These are phyloP conservation scores for Salix suchowensis DNA, from an alignment of 345 rosid species.

Conservation along the genomic window DNA sequence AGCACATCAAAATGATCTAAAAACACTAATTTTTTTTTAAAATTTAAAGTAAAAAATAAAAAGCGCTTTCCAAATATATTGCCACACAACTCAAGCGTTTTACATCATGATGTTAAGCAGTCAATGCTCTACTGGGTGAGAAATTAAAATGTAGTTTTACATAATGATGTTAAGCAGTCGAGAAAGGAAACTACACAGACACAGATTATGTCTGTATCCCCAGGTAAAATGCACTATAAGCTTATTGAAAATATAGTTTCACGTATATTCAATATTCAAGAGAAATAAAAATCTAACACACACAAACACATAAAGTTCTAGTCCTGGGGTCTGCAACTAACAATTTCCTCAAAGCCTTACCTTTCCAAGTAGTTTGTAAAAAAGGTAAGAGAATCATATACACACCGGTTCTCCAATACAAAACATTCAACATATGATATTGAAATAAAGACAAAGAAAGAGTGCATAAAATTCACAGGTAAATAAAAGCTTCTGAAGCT, in stretches of 20 bases:
- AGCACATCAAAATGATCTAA: too few relatives aligned
- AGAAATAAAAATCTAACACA: neutral
- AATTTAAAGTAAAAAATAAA: too few relatives aligned
- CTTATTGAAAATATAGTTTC: neutral
- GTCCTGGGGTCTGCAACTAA: neutral
- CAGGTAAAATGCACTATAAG: neutral
- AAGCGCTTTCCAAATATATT: too few relatives aligned
- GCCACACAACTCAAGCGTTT: too few relatives aligned
- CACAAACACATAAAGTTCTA: neutral
- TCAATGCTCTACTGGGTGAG: conserved; percentile 50
- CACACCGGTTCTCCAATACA: too few relatives aligned
- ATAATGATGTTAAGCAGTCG: neutral
- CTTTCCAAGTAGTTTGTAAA: neutral
- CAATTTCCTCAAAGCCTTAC: neutral
- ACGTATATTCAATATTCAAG: neutral
- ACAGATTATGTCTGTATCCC: neutral
- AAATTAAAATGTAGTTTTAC: neutral
- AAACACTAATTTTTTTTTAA: too few relatives aligned
- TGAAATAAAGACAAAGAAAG: neutral
- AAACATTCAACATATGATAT: neutral
- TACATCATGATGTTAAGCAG: neutral
- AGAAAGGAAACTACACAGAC: neutral
- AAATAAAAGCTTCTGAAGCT: neutral
- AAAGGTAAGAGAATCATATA: neutral
- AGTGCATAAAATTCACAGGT: neutral